These are phyloP conservation scores for Cucumis sativus DNA, from an alignment of 306 rosid species.

Conservation along the genomic window Cucumber_9930_V3 NC_026659.2:201001-201500, in stretches of 20 bases:
- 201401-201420: slow-evolving; percentile 34
- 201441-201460: background rate
- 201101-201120: slow-evolving; percentile 62
- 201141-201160: slow-evolving; percentile 54
- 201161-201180: slow-evolving; percentile 72
- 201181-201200: slow-evolving; percentile 60
- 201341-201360: slow-evolving; percentile 53
- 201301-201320: slow-evolving; percentile 61
- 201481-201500: background rate
- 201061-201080: slow-evolving; percentile 52
- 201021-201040: background rate
- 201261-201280: slow-evolving; percentile 60
- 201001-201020: background rate
- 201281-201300: slow-evolving; percentile 88
- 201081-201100: slow-evolving; percentile 75
- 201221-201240: slow-evolving; percentile 54
- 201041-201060: background rate
- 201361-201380: slow-evolving; percentile 69
- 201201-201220: slow-evolving; percentile 63
- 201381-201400: slow-evolving; percentile 64
- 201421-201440: background rate
- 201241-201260: slow-evolving; percentile 37
- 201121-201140: slow-evolving; percentile 58
- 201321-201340: slow-evolving; percentile 78
- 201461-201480: background rate